Evolutionary conservation across 352 stramenopile species (phyloP).

Genomic region (Globisporangium barbulae): DNA sequence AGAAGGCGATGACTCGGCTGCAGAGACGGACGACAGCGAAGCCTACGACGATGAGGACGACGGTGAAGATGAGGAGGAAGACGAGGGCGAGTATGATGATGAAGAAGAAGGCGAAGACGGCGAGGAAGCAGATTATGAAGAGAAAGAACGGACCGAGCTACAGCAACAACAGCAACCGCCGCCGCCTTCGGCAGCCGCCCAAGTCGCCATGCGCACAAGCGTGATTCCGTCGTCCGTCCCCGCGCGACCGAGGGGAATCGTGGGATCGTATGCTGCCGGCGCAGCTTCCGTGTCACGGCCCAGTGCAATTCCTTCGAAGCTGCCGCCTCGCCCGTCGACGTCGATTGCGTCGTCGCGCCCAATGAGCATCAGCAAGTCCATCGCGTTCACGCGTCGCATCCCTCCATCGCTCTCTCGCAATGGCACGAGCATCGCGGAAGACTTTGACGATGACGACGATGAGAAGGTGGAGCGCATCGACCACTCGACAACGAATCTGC

Average conservation of each 20-base stretch:
- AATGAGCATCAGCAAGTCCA: constrained; percentile 83
- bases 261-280: background rate
- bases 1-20: constrained; percentile 13
- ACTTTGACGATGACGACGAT: constrained; percentile 37
- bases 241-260: constrained; percentile 11
- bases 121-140: constrained; percentile 7
- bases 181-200: constrained; percentile 5
- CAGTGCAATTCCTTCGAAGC: constrained; percentile 19
- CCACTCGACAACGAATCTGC: constrained; percentile 67
- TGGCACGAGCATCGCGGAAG: constrained; percentile 2
- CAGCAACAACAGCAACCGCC: constrained; percentile 8
- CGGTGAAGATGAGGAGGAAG: constrained; percentile 30
- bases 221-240: constrained; percentile 12
- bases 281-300: constrained; percentile 4
- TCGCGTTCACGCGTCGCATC: constrained; percentile 51
- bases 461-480: constrained; percentile 64
- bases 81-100: constrained; percentile 19
- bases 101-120: constrained; percentile 20
- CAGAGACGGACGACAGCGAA: constrained; percentile 16
- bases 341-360: constrained; percentile 42
- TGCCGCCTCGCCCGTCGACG: constrained; percentile 56
- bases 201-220: constrained; percentile 18
- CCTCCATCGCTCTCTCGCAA: constrained; percentile 17
- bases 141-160: background rate
- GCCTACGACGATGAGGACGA: constrained; percentile 16